These are phyloP conservation scores for Chlorella sp. DNA, from an alignment of 139 green algal species.

Conservation along the genomic window DNA sequence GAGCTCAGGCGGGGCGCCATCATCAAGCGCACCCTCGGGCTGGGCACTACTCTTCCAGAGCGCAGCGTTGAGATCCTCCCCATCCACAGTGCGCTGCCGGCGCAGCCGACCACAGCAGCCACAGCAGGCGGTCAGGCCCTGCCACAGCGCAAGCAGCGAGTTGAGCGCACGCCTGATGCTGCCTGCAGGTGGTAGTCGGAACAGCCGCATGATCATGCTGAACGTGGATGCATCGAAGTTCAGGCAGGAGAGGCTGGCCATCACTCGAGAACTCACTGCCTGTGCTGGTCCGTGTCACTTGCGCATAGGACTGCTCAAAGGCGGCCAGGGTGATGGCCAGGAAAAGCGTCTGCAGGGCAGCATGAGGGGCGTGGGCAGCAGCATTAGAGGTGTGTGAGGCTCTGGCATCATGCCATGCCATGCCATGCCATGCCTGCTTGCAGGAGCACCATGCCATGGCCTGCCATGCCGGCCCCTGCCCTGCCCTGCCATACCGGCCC, in stretches of 20 bases:
- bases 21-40: neutral
- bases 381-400: no score
- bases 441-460: no score
- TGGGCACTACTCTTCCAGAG: neutral
- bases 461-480: no score
- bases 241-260: no score
- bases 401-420: no score
- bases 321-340: conserved; percentile 2
- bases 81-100: neutral
- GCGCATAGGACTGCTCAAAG: conserved; percentile 3
- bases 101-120: neutral
- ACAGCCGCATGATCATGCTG: no score
- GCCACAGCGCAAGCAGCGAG: neutral
- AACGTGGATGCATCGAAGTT: no score
- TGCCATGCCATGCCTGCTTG: no score
- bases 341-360: neutral
- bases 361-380: no score
- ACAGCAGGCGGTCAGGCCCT: neutral
- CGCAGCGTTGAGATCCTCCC: no score
- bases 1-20: neutral
- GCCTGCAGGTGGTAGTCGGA: neutral
- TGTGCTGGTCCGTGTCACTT: conserved; percentile 4
- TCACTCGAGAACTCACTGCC: neutral
- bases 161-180: neutral
- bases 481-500: no score